Base-by-base conservation (phyloP, 306 rosid genomes). In the Lathyrus tuberosus region DNA sequence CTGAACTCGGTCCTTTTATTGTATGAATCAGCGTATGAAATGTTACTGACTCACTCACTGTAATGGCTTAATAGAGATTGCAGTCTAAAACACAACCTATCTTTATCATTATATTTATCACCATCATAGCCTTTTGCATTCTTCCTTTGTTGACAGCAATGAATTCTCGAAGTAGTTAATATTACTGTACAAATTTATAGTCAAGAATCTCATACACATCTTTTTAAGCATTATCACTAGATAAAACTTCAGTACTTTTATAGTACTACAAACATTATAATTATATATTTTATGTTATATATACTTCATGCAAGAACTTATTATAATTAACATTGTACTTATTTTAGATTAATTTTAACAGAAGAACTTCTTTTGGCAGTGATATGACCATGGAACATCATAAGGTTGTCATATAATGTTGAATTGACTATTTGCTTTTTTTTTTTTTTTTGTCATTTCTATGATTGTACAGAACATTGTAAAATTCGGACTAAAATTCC, bases 181-280 rank as follows among this genome's bases (percentile, higher is more conserved):
- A 15, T 28, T 46, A 47, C 28, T 65, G 26, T 15, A 10, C 71
- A 65, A 28, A 43, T 56, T 28, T 60, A 42, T 7, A 16, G 56
- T 70, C 42, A 31, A 37, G 28, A 53, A 69, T 15, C 41, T 66
- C 10, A 43, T 22, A 40, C 22, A 43, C 13, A 8, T 9, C 71
- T 48, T 30, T 31, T 48, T 14, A 48, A 67, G 44, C 37, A 26
- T 56, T 17, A 28, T 56, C 30, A 48, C 4, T 67, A 0, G 30
- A 67, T 31, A 16, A 48, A 10, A 31, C 18, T 48, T 48, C 59
- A 35, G 59, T 67, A 33, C 72, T 17, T 26, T 28, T 56, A 56
- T 56, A 54, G 62, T 54, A 31, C 17, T 54, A 17, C 7, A 16
- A 48, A 28, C 41, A 67, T 10, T 65, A 43, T 43, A 24, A 65